Conservation (phyloP, 805 yeast genomes). For the Candida endomychidarum region DNA sequence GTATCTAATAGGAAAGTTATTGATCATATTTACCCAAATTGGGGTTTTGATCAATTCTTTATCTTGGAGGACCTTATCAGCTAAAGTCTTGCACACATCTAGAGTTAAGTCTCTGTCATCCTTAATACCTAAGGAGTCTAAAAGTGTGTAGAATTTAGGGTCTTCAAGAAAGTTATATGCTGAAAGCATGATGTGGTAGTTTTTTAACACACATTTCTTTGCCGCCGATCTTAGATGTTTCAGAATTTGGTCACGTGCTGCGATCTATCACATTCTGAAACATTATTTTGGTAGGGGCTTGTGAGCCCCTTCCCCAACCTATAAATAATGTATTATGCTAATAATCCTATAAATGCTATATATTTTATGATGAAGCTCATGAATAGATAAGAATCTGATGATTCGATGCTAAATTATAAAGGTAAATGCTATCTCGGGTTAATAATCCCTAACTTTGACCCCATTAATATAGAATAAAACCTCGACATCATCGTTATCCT, state of each 20-base stretch:
- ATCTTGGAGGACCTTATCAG: not conserved
- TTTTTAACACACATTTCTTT: no score
- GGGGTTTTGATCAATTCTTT: not conserved
- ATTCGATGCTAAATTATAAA: no score
- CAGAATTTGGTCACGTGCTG: not conserved
- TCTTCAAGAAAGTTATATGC: not conserved
- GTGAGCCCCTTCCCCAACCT: no score
- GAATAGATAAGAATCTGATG: no score
- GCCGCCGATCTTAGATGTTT: no score
- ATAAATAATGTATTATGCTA: no score
- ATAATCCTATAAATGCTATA: no score
- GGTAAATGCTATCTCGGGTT: no score
- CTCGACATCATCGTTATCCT: slow-evolving; percentile 63
- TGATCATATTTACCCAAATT: not conserved
- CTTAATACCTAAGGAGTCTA: not conserved
- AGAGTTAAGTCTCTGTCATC: not conserved
- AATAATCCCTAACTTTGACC: slow-evolving; percentile 4
- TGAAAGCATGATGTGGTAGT: no score
- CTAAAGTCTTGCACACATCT: not conserved
- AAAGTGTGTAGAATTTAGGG: not conserved
- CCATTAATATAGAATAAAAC: slow-evolving; percentile 59
- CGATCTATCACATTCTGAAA: slow-evolving; percentile 1
- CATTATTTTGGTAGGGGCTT: no score
- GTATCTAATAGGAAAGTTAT: not conserved
- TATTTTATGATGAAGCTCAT: no score